Base-by-base conservation (phyloP, 2,329 filamentous ascomycete species). In the Penicillium concentricum region DNA sequence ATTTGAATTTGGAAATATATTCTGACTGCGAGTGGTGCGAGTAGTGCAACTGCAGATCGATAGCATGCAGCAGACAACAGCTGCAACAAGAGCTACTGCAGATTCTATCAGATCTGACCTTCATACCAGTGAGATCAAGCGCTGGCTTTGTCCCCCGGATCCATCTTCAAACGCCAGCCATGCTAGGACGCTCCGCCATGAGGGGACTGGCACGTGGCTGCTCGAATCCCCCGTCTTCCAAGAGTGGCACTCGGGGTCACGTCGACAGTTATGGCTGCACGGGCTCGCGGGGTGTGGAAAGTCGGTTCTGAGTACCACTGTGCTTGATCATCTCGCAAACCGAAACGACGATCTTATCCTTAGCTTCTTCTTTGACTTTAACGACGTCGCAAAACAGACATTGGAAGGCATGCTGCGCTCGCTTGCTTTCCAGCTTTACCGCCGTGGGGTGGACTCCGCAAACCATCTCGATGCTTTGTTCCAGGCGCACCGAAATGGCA, bases 361-460 rank as follows among this genome's bases (percentile, higher is more conserved):
- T 12, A 43, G 30, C 24, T 59, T 56, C 45, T 59, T 59, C 57
- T 59, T 59, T 51, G 52, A 56, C 41, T 59, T 56, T 44, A 46
- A 5, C 8, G 53, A 56, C 34, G 16, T 13, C 8, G 15, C 18
- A 42, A 56, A 56, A n/a, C 53, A 56, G 39, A 56, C 48, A 9
- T 30, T 54, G 1, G 41, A 56, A 32, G 28, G 32, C 24, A 26
- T 59, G 30, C 20, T 59, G 10, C 43, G 48, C 5, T 59, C 52
- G 7, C 44, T 59, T 42, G 32, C 32, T 28, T 49, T 41, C 16
- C 53, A 56, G 38, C 57, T 56, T 45, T 56, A 59, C 46, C 20
- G 35, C 15, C 16, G 32, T 6, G 42, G 39, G 26, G 18, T 38
- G 0, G 41, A 34, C 24, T 57, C 50, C 24, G n/a, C 44, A 28